These are phyloP conservation scores for Sclerotinia trifoliorum DNA, from an alignment of 2,329 filamentous ascomycete species.

Conservation along the genomic window DNA sequence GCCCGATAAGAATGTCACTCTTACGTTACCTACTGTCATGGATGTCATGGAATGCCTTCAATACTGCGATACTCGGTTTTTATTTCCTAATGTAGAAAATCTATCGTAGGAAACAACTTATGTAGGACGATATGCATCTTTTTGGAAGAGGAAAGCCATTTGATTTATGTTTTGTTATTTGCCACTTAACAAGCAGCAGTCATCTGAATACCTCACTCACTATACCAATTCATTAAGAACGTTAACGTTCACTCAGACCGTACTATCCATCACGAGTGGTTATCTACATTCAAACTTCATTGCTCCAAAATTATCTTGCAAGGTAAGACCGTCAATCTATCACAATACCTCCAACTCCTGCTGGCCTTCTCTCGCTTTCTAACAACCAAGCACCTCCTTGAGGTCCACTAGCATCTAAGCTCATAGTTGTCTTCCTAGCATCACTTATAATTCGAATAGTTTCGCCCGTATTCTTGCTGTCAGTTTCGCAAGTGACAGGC, in stretches of 20 bases:
- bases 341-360: constrained; percentile 24
- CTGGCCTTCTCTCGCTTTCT: constrained; percentile 52
- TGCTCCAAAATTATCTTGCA: neutral
- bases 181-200: neutral
- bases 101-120: neutral
- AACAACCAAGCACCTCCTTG: constrained; percentile 65
- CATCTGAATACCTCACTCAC: neutral
- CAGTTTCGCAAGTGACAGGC: constrained; percentile 67
- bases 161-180: neutral
- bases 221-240: neutral
- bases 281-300: neutral
- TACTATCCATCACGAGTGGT: neutral
- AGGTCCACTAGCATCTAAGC: constrained; percentile 64
- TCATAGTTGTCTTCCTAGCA: constrained; percentile 69
- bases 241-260: neutral
- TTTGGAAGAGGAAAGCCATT: neutral
- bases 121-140: no score
- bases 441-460: constrained; percentile 73
- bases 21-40: constrained; percentile 1
- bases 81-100: neutral
- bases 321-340: constrained; percentile 20
- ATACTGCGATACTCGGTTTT: neutral
- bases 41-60: no score
- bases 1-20: neutral
- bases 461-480: constrained; percentile 76